phyloP scores from a whole-genome alignment of 495 filamentous ascomycete species.

The Xylaria longipes region DNA sequence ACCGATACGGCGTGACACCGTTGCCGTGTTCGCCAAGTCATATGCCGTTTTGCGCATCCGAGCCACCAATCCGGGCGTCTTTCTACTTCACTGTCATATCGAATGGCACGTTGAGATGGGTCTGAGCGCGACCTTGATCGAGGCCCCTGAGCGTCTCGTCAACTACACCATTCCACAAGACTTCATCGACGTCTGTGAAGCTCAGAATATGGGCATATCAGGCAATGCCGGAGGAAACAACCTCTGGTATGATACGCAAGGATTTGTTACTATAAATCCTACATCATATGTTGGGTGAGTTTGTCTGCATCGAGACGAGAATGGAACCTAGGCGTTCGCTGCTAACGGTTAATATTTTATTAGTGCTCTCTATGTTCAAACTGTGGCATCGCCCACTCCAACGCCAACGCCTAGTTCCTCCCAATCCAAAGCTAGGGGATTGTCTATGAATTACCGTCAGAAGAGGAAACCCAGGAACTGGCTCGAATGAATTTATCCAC shows the following conservation, averaged over 20 bases:
- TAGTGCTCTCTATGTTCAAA: constrained; percentile 19
- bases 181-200: constrained; percentile 65
- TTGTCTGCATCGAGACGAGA: not conserved
- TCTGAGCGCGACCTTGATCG: constrained; percentile 73
- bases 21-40: constrained; percentile 59
- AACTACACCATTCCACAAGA: constrained; percentile 65
- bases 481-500: not conserved
- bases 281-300: constrained; percentile 51
- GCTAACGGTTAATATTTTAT: not conserved
- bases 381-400: not conserved
- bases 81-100: constrained; percentile 82
- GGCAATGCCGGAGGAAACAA: constrained; percentile 82
- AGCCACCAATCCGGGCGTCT: constrained; percentile 76
- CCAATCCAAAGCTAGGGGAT: not conserved
- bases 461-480: not conserved
- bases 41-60: constrained; percentile 64
- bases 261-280: constrained; percentile 51
- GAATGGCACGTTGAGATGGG: constrained; percentile 83
- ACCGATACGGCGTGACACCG: constrained; percentile 63
- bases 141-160: constrained; percentile 68
- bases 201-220: constrained; percentile 51
- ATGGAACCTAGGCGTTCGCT: not conserved
- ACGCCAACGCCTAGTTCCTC: not conserved
- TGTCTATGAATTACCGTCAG: not conserved
- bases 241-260: constrained; percentile 66